phyloP scores from a whole-genome alignment of 2,329 filamentous ascomycete species.

The Ascochyta clinopodiicola region DNA sequence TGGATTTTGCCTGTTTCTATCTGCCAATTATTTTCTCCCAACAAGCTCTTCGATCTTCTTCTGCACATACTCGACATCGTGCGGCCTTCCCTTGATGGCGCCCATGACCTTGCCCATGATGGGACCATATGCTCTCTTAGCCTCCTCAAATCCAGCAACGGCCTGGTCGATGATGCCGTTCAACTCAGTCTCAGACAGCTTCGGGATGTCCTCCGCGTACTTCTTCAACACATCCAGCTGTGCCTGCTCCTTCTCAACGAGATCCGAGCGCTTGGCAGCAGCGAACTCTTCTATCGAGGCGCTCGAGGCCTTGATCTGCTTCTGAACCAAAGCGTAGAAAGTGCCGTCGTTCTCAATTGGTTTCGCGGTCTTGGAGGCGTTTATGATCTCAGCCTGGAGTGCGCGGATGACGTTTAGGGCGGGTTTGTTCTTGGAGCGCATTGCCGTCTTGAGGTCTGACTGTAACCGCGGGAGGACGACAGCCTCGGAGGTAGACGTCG shows the following conservation, averaged over 20 bases:
- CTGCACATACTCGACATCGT: constrained; percentile 68
- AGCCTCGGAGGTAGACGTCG: constrained; percentile 23
- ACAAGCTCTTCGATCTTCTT: constrained; percentile 62
- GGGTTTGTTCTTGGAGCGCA: constrained; percentile 58
- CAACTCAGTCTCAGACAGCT: constrained; percentile 66
- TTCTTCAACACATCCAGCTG: constrained; percentile 71
- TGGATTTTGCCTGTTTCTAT: not conserved
- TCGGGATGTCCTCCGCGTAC: constrained; percentile 67
- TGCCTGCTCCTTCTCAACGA: constrained; percentile 72
- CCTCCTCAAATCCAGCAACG: constrained; percentile 59
- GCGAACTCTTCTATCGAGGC: constrained; percentile 70
- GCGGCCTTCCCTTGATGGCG: constrained; percentile 67
- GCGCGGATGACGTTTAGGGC: constrained; percentile 73
- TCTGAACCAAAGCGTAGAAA: constrained; percentile 71
- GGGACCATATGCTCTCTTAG: constrained; percentile 62
- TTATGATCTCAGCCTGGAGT: constrained; percentile 73
- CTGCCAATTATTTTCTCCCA: constrained; percentile 25
- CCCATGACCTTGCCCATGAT: constrained; percentile 66
- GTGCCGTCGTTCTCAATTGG: constrained; percentile 76
- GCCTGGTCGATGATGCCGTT: constrained; percentile 59
- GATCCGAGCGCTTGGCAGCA: constrained; percentile 68
- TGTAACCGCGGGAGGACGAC: constrained; percentile 53
- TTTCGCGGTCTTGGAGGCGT: constrained; percentile 73
- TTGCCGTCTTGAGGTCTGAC: constrained; percentile 55
- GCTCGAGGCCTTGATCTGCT: constrained; percentile 63